phyloP scores from a whole-genome alignment of 495 filamentous ascomycete species.

The Schizothecium vesticola region DNA sequence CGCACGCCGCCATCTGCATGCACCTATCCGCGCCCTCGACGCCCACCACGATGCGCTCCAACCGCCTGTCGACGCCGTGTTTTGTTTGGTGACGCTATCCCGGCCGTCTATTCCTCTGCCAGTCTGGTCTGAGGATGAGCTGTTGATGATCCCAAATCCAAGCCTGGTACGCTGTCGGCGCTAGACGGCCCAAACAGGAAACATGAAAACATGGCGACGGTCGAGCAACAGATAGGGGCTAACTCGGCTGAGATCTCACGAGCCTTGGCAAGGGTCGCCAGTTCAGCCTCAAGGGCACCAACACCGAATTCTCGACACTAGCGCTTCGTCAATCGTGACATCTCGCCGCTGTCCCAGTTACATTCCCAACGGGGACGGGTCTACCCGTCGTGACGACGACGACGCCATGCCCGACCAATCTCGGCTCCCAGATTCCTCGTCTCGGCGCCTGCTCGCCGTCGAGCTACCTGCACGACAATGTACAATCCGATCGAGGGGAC shows the following conservation, averaged over 20 bases:
- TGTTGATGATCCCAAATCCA: background rate
- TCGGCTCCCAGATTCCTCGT: background rate
- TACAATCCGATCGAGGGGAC: background rate
- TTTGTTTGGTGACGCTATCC: background rate
- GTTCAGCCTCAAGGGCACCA: conserved; percentile 3
- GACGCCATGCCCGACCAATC: background rate
- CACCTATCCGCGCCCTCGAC: background rate
- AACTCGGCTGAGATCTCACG: background rate
- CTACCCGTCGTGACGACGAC: background rate
- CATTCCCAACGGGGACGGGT: background rate
- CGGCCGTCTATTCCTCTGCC: background rate
- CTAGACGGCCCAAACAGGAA: background rate
- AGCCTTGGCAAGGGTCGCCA: background rate
- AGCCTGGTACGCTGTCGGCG: background rate
- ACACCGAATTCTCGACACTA: background rate
- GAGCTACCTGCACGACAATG: background rate
- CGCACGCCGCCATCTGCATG: conserved; percentile 7
- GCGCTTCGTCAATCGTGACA: background rate
- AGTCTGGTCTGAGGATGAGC: background rate
- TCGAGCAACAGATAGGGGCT: background rate
- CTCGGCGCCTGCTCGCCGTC: background rate
- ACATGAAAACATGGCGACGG: background rate
- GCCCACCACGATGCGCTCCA: background rate
- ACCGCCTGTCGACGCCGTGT: background rate
- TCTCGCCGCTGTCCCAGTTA: background rate